Evolutionary conservation across 768 basidiomycete genomes (phyloP), one percentile per base, ranked within the genome.

Genomic region (Botryobasidium botryosum): DNA sequence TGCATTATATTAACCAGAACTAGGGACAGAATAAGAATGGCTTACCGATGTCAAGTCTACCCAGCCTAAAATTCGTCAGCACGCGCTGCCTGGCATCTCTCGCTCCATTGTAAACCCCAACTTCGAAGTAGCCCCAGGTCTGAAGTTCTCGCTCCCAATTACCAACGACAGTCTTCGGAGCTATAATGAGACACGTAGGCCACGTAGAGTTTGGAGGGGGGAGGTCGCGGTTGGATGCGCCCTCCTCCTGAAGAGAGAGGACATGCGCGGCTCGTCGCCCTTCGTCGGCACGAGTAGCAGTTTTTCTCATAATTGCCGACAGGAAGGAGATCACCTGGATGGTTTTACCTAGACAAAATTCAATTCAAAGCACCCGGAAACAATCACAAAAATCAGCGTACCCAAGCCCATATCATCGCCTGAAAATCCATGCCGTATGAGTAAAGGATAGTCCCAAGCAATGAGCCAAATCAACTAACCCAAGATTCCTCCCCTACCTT

Each of bases 81-180:
- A 81, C 69, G 1, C 65, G 61, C 21, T 65, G 65, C 41, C 80
- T 72, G 24, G 74, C 66, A 36, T 70, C 64, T 0, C 56, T 66
- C 0, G 53, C 54, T 0, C 77, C 76, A 15, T 65, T 70, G 54
- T 81, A 90, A 40, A 76, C 59, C 1, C 77, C 83, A 32, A 83
- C 76, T 59, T 91, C 86, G 51, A 96, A 91, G 58, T 88, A 91
- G 0, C 85, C 84, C 92, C 92, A 97, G 27, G 75, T 84, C 51
- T 77, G 62, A 45, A 96, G 75, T 59, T 99, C 92, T 24, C 91
- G 64, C 52, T 77, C 72, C 92, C 92, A 97, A 52, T 94, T 92
- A 26, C 68, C 68, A 0, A 85, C 74, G 2, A 99, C 80, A 2
- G 78, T 77, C 28, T 75, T 75, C 0, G 92, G 92, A 1, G 81